These are phyloP conservation scores for Boletus rex-veris DNA, from an alignment of 768 basidiomycete species.

Conservation along the genomic window DNA sequence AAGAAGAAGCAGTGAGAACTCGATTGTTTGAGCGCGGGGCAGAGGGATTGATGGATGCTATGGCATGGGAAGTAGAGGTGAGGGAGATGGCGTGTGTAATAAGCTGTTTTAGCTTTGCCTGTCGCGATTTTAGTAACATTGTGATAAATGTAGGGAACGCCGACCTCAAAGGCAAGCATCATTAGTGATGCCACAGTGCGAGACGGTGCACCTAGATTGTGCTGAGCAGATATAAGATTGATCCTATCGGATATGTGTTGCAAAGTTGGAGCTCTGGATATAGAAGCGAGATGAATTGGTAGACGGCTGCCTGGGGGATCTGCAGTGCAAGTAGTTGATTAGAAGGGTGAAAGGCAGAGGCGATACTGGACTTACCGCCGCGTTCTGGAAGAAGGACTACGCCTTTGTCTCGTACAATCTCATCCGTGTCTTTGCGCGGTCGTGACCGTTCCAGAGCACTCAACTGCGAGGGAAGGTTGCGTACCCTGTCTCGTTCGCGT, in stretches of 20 bases:
- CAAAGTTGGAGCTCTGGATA: conserved; percentile 66
- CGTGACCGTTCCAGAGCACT: conserved; percentile 42
- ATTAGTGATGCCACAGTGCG: conserved; percentile 64
- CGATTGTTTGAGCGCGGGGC: conserved; percentile 35
- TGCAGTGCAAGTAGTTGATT: conserved; percentile 22
- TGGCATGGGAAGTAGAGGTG: conserved; percentile 71
- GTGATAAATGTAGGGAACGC: conserved; percentile 7
- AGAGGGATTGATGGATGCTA: conserved; percentile 70
- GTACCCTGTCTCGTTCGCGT: conserved; percentile 71
- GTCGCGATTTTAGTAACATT: neutral
- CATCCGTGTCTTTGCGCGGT: conserved; percentile 54
- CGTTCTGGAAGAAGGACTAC: conserved; percentile 62
- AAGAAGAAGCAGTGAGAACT: conserved; percentile 63
- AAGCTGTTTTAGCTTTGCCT: conserved; percentile 83
- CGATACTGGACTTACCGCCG: conserved; percentile 43
- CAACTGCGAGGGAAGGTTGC: conserved; percentile 44
- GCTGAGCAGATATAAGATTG: conserved; percentile 78
- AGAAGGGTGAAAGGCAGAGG: neutral
- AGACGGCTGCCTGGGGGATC: conserved; percentile 70
- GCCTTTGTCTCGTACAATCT: conserved; percentile 68
- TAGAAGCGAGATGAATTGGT: conserved; percentile 70
- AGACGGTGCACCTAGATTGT: conserved; percentile 59
- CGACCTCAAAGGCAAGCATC: conserved; percentile 77
- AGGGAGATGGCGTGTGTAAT: conserved; percentile 77
- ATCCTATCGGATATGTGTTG: conserved; percentile 79